phyloP scores from a whole-genome alignment of 345 rosid species.

The Combretum micranthum region DNA sequence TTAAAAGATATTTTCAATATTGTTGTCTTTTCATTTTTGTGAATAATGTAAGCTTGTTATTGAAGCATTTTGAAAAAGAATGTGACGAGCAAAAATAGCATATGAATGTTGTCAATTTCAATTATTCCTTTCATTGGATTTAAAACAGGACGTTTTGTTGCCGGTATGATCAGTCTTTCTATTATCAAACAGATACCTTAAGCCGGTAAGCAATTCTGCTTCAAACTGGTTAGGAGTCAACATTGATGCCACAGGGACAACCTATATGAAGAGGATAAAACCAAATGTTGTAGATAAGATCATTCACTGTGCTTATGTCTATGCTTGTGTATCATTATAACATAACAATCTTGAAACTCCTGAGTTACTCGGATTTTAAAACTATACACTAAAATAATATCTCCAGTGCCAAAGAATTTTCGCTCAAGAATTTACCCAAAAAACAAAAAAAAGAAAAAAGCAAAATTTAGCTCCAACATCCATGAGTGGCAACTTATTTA shows the following conservation, averaged over 20 bases:
- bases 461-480: too few relatives aligned
- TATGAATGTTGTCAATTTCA: neutral
- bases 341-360: too few relatives aligned
- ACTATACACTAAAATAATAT: neutral
- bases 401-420: neutral
- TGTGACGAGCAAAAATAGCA: neutral
- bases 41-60: too few relatives aligned
- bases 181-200: conserved; percentile 37
- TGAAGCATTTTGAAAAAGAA: too few relatives aligned
- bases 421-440: too few relatives aligned
- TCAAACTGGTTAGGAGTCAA: conserved; percentile 99
- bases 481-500: too few relatives aligned
- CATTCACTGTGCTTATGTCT: too few relatives aligned
- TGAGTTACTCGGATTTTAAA: too few relatives aligned
- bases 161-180: conserved; percentile 1
- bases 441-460: too few relatives aligned
- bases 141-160: neutral
- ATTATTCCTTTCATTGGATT: neutral
- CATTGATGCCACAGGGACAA: conserved; percentile 98
- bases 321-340: too few relatives aligned
- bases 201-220: conserved; percentile 85
- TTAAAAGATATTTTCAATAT: too few relatives aligned
- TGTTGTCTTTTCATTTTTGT: too few relatives aligned
- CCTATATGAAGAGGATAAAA: conserved; percentile 28
- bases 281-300: neutral